Percentiles rank a stretch among this genome's conserved stretches.
Conservation (phyloP, 169 alveolate genomes). For the Plasmodium billcollinsi region DNA sequence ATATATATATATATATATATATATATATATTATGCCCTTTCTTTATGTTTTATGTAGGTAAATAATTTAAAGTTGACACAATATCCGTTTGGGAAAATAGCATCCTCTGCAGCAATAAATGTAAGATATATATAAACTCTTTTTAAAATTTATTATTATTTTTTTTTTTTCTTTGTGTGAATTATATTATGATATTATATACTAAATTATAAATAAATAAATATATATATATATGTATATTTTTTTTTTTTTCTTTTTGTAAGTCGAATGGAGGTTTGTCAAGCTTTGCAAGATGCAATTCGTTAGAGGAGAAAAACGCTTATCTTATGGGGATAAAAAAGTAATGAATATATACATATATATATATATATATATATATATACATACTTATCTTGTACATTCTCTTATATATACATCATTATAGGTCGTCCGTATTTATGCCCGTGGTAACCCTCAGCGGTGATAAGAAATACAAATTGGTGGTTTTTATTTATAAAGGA, state of each 20-base stretch:
- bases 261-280: constrained; percentile 72
- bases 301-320: constrained; percentile 51
- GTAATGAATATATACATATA: constrained; percentile 4
- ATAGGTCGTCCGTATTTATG: constrained; percentile 54
- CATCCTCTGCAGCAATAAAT: constrained; percentile 69
- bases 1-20: neutral
- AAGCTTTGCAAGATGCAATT: constrained; percentile 63
- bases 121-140: constrained; percentile 7
- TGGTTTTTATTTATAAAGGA: constrained; percentile 53
- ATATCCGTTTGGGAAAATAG: constrained; percentile 59
- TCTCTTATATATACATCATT: neutral
- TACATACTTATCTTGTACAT: neutral
- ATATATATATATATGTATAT: neutral
- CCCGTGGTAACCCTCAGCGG: constrained; percentile 44
- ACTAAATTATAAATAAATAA: no score
- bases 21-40: neutral
- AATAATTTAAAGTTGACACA: constrained; percentile 57
- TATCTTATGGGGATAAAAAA: constrained; percentile 66
- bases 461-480: constrained; percentile 50
- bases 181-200: neutral
- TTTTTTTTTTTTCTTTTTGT: neutral
- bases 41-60: constrained; percentile 22
- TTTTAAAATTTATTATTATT: neutral
- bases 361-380: neutral
- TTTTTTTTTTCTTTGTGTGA: neutral